Base-by-base conservation (phyloP, 495 filamentous ascomycete genomes). In the Opeltia flavorubescens region DNA sequence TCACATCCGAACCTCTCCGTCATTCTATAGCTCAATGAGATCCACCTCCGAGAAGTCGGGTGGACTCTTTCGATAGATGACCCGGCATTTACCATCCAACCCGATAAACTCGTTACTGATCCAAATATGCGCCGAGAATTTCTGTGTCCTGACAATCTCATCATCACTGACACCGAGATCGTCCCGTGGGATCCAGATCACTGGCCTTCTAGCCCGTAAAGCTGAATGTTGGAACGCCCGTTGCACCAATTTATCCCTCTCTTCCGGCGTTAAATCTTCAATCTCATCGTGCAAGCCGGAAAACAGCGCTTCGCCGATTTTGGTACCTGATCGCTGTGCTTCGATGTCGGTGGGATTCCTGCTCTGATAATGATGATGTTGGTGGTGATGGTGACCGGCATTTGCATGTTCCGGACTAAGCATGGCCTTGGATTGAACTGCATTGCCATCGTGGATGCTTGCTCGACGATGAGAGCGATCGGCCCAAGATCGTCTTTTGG, bases 171-270 rank as follows among this genome's bases (percentile, higher is more conserved):
- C 76, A 1, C 91, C 91, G 3, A 96, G 58, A 54, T 91, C 83
- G 59, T 98, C 91, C 30, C 86, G 75, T 7, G 91, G 91, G 38
- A 98, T 89, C 91, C 91, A 96, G 38, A 96, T 77, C 9, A 84
- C 84, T 0, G 91, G 91, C 26, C 87, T 70, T 44, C 84, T 80
- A 9, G 93, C 84, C 33, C 89, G 77, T 18, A 95, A 67, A 4
- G 91, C 91, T 39, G 81, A 77, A 59, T 98, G 91, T 66, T 86
- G 81, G 65, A 96, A 98, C 17, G 89, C 88, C 45, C 84, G 80
- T 48, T 81, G 80, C 7, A 95, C 84, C 29, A 96, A 72, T 51
- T 78, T 73, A 56, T 96, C 89, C 51, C 91, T 75, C 63, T 95
- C 87, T 44, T 89, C 84, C 0, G 89, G 86, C 20, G 84, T 91